Evolutionary conservation across 371 early-diverging fungal species (phyloP).

Genomic region (Mucor lusitanicus): DNA sequence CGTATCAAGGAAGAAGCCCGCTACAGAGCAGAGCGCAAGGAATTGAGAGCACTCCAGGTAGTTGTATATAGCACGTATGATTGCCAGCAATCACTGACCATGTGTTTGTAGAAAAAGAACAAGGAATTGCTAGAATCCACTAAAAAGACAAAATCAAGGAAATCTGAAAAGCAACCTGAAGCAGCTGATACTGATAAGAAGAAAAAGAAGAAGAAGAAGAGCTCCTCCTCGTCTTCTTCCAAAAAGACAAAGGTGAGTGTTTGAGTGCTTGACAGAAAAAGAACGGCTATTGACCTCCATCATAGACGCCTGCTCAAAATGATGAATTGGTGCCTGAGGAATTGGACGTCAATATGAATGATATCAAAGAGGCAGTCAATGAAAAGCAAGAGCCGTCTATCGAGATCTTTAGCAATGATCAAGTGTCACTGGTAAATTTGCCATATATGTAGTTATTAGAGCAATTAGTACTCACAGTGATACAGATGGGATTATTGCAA

Average conservation of each 20-base stretch:
- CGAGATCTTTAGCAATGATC: slow-evolving; percentile 24
- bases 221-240: neutral
- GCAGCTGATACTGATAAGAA: slow-evolving; percentile 13
- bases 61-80: neutral
- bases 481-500: slow-evolving; percentile 12
- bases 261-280: neutral
- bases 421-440: slow-evolving; percentile 30
- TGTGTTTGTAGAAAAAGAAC: slow-evolving; percentile 34
- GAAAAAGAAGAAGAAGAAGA: slow-evolving; percentile 30
- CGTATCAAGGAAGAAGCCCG: slow-evolving; percentile 59
- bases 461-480: neutral
- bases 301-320: neutral
- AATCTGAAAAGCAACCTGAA: neutral
- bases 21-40: slow-evolving; percentile 42
- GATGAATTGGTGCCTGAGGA: slow-evolving; percentile 22
- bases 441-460: neutral
- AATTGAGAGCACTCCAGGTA: slow-evolving; percentile 41
- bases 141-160: slow-evolving; percentile 8
- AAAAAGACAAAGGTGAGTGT: slow-evolving; percentile 12
- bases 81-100: neutral
- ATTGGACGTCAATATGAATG: slow-evolving; percentile 10
- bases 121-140: slow-evolving; percentile 6
- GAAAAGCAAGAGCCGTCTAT: slow-evolving; percentile 14
- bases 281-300: neutral
- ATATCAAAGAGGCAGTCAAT: slow-evolving; percentile 16